Evolutionary conservation across 345 rosid genomes (phyloP), one percentile per base, ranked within the genome.

Genomic region (Abelmoschus esculentus): DNA sequence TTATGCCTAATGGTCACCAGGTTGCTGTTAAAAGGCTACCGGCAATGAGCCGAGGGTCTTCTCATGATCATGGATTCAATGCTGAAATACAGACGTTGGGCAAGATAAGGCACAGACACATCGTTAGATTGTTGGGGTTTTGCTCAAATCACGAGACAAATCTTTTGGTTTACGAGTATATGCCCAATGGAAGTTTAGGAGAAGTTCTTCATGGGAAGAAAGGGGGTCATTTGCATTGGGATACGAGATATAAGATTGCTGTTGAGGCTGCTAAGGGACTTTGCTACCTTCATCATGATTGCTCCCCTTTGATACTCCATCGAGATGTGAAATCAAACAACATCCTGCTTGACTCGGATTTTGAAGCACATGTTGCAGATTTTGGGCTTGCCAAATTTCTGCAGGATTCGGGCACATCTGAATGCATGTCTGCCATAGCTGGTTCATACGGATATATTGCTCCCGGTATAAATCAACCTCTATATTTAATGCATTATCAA

Each of bases 361-460:
- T 84, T 17, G 98, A 92, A 82, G 98, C 98, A 67, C 98, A 92
- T 76, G 96, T 92, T 67, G 96, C 98, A 60, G 98, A 92, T 66
- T 92, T 92, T 66, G 98, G 98, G 66, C 92, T 92, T 3, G 96
- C 98, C 42, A 92, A 90, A 73, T 92, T 92, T 80, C 78, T 92
- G 73, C 98, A 90, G 82, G 93, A 92, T 57, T 90, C 96, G 0
- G 98, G 98, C 76, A 84, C 96, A 73, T 92, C 98, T 15, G 96
- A 92, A 67, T 92, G 96, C 76, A 92, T 92, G 98, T 92, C 98
- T 66, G 98, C 96, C 15, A 92, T 92, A 47, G 98, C 98, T 61
- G 98, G 98, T n/a, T 92, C 98, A 65, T 92, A 92, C 60, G 98
- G 98, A 62, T 92, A 92, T 72, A 92, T 92, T 0, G 98, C 96